Percentiles rank a stretch among this genome's conserved stretches.
Conservation (phyloP, 179 eudicot species). For the Carnegiea gigantea region DNA sequence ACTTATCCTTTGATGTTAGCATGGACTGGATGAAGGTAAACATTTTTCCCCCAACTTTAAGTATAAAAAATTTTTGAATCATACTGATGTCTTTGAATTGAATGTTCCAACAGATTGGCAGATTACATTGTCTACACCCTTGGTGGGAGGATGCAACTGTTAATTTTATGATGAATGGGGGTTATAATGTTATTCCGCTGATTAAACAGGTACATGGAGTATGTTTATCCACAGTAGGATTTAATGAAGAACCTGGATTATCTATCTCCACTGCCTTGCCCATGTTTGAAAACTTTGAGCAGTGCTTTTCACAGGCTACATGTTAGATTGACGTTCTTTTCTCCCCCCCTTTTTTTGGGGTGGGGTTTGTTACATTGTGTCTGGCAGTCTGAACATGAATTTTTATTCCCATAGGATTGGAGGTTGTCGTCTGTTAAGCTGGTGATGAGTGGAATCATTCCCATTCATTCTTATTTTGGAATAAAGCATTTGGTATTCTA, state of each 20-base stretch:
- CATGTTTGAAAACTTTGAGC: neutral
- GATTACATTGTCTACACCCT: slow-evolving; percentile 81
- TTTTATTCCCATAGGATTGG: too few relatives aligned
- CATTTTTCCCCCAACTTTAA: neutral
- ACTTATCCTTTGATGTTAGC: slow-evolving; percentile 51
- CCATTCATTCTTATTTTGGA: too few relatives aligned
- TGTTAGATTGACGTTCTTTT: neutral
- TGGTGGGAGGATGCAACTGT: slow-evolving; percentile 97
- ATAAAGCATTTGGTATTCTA: neutral
- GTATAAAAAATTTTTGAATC: neutral
- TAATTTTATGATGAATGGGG: slow-evolving; percentile 91
- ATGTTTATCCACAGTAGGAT: neutral
- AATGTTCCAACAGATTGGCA: slow-evolving; percentile 60
- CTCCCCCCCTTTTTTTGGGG: too few relatives aligned
- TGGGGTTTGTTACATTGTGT: too few relatives aligned
- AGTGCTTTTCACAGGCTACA: neutral
- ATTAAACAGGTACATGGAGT: slow-evolving; percentile 53
- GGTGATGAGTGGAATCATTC: too few relatives aligned
- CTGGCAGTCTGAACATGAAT: too few relatives aligned
- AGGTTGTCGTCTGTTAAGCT: too few relatives aligned
- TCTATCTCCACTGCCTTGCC: neutral
- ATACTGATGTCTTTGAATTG: neutral
- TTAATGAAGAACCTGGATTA: neutral
- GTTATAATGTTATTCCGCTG: slow-evolving; percentile 63
- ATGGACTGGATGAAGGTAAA: slow-evolving; percentile 80